phyloP scores from a whole-genome alignment of 208 protist genomes.

The Leishmania turanica region DNA sequence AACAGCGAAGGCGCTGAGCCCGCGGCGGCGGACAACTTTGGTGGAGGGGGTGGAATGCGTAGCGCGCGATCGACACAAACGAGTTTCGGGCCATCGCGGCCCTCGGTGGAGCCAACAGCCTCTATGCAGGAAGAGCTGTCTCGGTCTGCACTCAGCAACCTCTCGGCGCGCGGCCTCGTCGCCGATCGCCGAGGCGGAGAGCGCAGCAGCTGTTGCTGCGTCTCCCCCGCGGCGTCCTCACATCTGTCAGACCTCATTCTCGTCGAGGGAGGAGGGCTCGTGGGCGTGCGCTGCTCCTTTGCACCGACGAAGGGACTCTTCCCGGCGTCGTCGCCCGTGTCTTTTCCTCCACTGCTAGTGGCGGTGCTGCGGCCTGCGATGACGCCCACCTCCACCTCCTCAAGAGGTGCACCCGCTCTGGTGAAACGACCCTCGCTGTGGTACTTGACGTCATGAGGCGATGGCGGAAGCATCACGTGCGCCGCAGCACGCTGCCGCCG shows the following conservation, averaged over 20 bases:
- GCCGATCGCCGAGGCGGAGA: conserved; percentile 26
- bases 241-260: not conserved
- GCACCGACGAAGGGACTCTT: not conserved
- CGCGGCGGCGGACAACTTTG: not conserved
- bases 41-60: conserved; percentile 18
- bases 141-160: conserved; percentile 5
- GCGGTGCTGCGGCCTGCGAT: not conserved
- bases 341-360: not conserved
- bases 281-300: not conserved
- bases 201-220: not conserved
- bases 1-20: conserved; percentile 3
- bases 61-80: conserved; percentile 23
- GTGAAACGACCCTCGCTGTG: not conserved
- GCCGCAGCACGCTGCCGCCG: not conserved
- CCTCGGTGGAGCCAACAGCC: not conserved
- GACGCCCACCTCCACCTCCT: not conserved
- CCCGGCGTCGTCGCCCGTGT: not conserved
- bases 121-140: not conserved
- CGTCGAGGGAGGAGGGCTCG: not conserved
- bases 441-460: not conserved
- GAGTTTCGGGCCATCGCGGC: not conserved
- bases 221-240: not conserved
- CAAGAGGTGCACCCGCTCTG: not conserved
- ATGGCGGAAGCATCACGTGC: not conserved
- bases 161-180: conserved; percentile 25